Conservation (phyloP, 1,284 basidiomycete species). For the Anthracocystis setariae region DNA sequence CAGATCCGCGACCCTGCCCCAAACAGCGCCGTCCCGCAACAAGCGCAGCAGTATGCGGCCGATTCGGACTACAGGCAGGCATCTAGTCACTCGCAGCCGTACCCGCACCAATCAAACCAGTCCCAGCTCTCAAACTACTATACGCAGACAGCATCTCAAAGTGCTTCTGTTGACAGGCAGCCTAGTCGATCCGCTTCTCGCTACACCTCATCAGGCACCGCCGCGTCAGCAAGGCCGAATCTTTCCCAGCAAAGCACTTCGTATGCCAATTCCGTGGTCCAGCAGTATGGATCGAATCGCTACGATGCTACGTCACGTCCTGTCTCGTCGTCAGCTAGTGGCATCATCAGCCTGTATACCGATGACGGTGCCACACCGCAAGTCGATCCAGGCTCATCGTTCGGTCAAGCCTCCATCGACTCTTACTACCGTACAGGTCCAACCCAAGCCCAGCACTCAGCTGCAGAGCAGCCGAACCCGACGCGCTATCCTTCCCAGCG, state of each 20-base stretch:
- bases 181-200: neutral
- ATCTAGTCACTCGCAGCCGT: conserved; percentile 6
- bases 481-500: conserved; percentile 26
- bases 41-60: conserved; percentile 2
- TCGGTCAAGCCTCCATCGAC: conserved; percentile 4
- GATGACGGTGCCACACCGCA: conserved; percentile 25
- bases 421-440: neutral
- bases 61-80: conserved; percentile 3
- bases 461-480: conserved; percentile 2
- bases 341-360: conserved; percentile 54
- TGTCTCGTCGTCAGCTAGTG: conserved; percentile 45
- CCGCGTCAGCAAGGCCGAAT: neutral
- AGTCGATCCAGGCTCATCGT: conserved; percentile 15
- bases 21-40: neutral
- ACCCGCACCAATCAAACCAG: conserved; percentile 7
- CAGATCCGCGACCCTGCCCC: conserved; percentile 10
- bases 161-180: neutral
- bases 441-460: neutral
- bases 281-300: conserved; percentile 2
- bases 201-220: neutral
- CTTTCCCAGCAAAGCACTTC: neutral
- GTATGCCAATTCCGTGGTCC: neutral
- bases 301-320: conserved; percentile 19
- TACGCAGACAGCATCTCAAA: neutral
- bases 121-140: conserved; percentile 2